These are phyloP conservation scores for Botrytis byssoidea DNA, from an alignment of 2,329 filamentous ascomycete genomes.

Conservation along the genomic window DNA sequence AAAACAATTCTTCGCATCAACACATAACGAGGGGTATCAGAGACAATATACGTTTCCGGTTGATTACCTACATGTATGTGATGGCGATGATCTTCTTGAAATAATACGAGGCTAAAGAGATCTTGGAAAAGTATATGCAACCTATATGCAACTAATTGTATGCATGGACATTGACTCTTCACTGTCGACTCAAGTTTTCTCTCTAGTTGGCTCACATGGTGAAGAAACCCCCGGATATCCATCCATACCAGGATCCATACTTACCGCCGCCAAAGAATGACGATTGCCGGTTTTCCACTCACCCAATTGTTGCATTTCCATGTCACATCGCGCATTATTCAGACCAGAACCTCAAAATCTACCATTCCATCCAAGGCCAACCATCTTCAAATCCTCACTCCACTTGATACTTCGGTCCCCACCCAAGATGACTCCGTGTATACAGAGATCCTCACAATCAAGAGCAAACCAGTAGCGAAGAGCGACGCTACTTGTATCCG, in stretches of 20 bases:
- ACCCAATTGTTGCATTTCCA: slow-evolving; percentile 7
- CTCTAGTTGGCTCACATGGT: not conserved
- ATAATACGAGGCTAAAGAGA: not conserved
- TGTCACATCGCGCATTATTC: not conserved
- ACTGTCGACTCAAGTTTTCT: not conserved
- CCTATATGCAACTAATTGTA: not conserved
- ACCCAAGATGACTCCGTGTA: not conserved
- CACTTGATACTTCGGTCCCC: not conserved
- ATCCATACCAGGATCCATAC: not conserved
- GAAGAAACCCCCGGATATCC: not conserved
- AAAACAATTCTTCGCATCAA: not conserved
- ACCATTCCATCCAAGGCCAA: not conserved
- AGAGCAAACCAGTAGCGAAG: not conserved
- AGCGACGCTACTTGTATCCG: not conserved
- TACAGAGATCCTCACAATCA: not conserved
- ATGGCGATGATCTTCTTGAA: not conserved
- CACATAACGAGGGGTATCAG: not conserved
- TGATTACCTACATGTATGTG: not conserved
- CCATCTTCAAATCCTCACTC: not conserved
- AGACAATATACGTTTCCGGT: slow-evolving; percentile 7
- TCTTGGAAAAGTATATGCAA: not conserved
- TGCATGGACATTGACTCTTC: not conserved
- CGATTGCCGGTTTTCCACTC: not conserved
- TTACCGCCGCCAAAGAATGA: not conserved
- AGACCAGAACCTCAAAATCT: not conserved